phyloP scores from a whole-genome alignment of 371 early-diverging fungal species.

The Conidiobolus incongruus region DNA sequence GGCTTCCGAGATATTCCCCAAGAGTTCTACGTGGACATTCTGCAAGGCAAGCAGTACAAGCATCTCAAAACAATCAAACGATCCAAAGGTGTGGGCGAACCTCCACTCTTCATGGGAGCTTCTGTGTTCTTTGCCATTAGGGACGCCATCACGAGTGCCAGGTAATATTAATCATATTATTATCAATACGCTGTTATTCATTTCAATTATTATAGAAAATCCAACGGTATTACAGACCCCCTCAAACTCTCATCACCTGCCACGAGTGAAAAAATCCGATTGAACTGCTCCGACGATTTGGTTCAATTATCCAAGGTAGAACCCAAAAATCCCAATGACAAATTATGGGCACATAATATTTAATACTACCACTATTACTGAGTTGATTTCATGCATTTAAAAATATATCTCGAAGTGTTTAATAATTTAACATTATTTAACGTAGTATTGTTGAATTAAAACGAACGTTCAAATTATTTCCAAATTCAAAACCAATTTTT shows the following conservation, averaged over 20 bases:
- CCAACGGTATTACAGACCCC: constrained; percentile 14
- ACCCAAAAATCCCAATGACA: no score
- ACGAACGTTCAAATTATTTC: no score
- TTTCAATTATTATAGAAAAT: no score
- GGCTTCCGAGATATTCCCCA: constrained; percentile 46
- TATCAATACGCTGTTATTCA: no score
- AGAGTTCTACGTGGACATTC: constrained; percentile 36
- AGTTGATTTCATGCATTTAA: no score
- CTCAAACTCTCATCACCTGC: constrained; percentile 37
- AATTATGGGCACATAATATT: no score
- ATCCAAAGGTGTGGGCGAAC: constrained; percentile 68
- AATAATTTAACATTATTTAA: no score
- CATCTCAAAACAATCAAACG: no score
- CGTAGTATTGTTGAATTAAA: no score
- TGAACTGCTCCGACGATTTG: constrained; percentile 33
- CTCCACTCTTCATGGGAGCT: constrained; percentile 51
- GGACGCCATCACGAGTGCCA: constrained; percentile 35
- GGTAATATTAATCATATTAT: constrained; percentile 14
- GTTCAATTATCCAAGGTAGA: background rate
- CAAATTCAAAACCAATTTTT: no score
- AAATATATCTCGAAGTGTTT: no score
- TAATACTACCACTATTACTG: no score
- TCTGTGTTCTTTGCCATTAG: constrained; percentile 48
- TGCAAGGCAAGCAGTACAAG: constrained; percentile 27
- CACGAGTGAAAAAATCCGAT: constrained; percentile 39